Evolutionary conservation across 164 flowering plant species (phyloP).

Genomic region (Nelumbo lutea): DNA sequence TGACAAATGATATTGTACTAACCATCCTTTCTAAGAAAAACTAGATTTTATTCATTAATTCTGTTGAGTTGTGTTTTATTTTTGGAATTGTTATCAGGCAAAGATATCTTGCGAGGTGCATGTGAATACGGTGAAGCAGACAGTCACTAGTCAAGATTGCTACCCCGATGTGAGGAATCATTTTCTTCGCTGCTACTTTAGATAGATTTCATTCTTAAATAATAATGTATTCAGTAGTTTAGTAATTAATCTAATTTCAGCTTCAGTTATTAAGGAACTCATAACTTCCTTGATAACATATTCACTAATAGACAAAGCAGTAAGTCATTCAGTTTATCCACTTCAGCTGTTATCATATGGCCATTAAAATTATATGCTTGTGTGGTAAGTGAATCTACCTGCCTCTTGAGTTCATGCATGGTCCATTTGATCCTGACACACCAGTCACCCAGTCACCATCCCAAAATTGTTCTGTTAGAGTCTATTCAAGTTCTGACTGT

Average conservation of each 20-base stretch:
- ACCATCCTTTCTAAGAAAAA: too few species aligned
- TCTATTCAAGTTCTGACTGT: background rate
- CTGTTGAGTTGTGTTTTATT: background rate
- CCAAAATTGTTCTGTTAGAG: background rate
- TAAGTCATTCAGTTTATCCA: too few species aligned
- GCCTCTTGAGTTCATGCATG: background rate
- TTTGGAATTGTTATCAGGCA: conserved; percentile 22
- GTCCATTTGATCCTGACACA: background rate
- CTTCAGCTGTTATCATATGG: background rate
- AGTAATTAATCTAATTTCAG: too few species aligned
- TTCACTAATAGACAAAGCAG: too few species aligned
- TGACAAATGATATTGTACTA: too few species aligned
- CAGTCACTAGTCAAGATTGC: conserved; percentile 38
- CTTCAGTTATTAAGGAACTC: too few species aligned
- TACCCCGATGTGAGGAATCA: conserved; percentile 25
- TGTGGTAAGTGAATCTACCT: background rate
- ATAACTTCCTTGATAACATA: too few species aligned
- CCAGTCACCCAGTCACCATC: background rate
- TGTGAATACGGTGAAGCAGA: conserved; percentile 32
- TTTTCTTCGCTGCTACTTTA: background rate
- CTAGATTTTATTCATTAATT: too few species aligned
- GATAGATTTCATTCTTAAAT: too few species aligned
- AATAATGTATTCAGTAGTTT: too few species aligned
- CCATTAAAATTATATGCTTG: background rate
- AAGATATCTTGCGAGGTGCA: conserved; percentile 36